Base-by-base conservation (phyloP, 2,329 filamentous ascomycete species). In the Microdochium nivale region DNA sequence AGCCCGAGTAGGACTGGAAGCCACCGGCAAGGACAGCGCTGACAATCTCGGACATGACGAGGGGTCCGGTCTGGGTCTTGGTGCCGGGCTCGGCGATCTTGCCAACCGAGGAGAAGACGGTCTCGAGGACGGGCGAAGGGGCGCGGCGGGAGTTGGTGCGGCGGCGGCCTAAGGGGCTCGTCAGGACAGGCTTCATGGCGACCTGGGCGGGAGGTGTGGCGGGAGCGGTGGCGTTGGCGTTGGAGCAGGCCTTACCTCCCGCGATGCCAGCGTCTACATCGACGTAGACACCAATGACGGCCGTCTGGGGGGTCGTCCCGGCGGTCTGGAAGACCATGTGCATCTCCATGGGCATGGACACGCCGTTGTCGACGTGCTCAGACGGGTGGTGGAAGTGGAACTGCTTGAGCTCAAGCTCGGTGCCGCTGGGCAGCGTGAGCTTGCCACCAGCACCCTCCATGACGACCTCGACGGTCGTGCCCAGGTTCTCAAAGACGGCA, bases 271-370 rank as follows among this genome's bases (percentile, higher is more conserved):
- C 57, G 35, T 63, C 62, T 25, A 72, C 58, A 54, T 72, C 70
- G 55, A 75, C 64, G 62, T 73, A 75, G 48, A 68, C 62, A 48
- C 71, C 72, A 33, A 76, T 62, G 53, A 75, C 73, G 30, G 71
- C 70, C 35, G 75, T 67, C 51, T 72, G n/a, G 40, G 40, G 40
- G n/a, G 19, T 60, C 14, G 63, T 56, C 33, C 59, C 61, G 13
- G 69, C 66, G 14, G 69, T 69, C 60, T 76, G 68, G 61, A 79
- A 81, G 40, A 84, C 80, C 71, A 83, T 79, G 67, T 84, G 81
- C 65, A 75, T 72, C 63, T 79, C 77, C 70, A 79, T 74, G 25
- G 71, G 70, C 59, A 77, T 64, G 58, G 63, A 77, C 19, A 66
- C 69, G 25, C 69, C 68, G 55, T 69, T 67, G 57, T 74, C 69